Evolutionary conservation across 1,284 basidiomycete species (phyloP), one percentile per base, ranked within the genome.

Genomic region (Heterobasidion occidentale): DNA sequence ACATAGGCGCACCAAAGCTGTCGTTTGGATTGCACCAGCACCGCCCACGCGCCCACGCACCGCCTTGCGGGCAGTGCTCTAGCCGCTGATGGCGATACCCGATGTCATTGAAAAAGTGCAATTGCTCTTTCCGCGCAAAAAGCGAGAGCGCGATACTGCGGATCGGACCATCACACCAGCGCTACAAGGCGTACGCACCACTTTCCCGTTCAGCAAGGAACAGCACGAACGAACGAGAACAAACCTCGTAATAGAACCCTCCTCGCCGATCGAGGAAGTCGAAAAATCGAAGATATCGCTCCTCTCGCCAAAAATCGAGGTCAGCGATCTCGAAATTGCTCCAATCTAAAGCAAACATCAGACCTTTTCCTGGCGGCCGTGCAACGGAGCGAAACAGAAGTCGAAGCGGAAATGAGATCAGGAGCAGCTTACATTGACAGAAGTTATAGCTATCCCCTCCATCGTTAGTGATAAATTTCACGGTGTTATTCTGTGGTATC

Each of bases 101-200:
- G 53, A 81, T 77, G 50, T 84, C 80, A 38, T 77, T 71, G 70
- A 92, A 91, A 70, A 89, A 91, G 65, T 91, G 87, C 17, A 92
- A 74, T 65, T 90, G 81, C 58, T 86, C 78, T 68, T 80, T 86
- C 53, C 74, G 67, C 2, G 84, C 81, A 63, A 94, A 90, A 20
- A 93, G 68, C 0, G 86, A 80, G 0, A 81, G 88, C 1, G 86
- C 92, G 57, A 94, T 90, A 54, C 84, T 88, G 65, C 93, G 90
- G 8, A 94, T 80, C 3, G 91, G 92, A 8, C 93, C 92, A 67
- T 94, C 92, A 54, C 92, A 92, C 90, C 90, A 91, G 53, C 89
- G 77, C 78, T 85, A 60, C 56, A 55, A 49, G 27, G 45, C 11
- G 12, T 2, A 38, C 38, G 12, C 12, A 12, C 17, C 15, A 27